Base-by-base conservation (phyloP, 345 rosid species). In the Salix dunnii region DNA sequence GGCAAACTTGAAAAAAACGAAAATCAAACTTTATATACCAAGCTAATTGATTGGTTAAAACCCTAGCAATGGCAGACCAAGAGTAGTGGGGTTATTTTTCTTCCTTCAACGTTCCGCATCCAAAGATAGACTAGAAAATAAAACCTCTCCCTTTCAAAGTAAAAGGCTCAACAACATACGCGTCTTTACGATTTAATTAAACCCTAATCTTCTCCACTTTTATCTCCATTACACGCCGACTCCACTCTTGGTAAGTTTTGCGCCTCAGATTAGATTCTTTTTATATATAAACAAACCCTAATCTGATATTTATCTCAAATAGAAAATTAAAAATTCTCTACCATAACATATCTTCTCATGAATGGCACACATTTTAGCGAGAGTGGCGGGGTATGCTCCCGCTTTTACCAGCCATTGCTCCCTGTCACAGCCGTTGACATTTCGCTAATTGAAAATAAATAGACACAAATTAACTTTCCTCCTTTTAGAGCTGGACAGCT, bases 381-480 rank as follows among this genome's bases (percentile, higher is more conserved):
- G 73, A 82, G 87, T 88, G 85, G 87, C 89, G 91, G 88, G 86
- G 83, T 27, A 33, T 86, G 86, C 2, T 43, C 12, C 5, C 62
- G 38, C 87, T 76, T 86, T 86, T 75, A 69, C 83, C 83, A 71
- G 73, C 85, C 80, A 25, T 72, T 7, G 28, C 10, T 23, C 38
- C 17, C 23, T 74, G 77, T 74, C 80, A 77, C 80, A 28, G 74
- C 84, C 85, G 86, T 84, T 81, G 89, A 84, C 88, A 79, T 75
- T 23, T 68, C 14, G 30, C 11, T 21, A 63, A n/a, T n/a, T 20
- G 20, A 5, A 38, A 68, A 53, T 25, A 48, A 43, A 0, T 12
- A 72, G 48, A 48, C 71, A 1, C 35, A 55, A 66, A 69, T 66
- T 70, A 21, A 60, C 61, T 81, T 68, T 82, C 70, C 69, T 69